phyloP scores from a whole-genome alignment of 2,329 filamentous ascomycete species.

The Ustulina deusta region DNA sequence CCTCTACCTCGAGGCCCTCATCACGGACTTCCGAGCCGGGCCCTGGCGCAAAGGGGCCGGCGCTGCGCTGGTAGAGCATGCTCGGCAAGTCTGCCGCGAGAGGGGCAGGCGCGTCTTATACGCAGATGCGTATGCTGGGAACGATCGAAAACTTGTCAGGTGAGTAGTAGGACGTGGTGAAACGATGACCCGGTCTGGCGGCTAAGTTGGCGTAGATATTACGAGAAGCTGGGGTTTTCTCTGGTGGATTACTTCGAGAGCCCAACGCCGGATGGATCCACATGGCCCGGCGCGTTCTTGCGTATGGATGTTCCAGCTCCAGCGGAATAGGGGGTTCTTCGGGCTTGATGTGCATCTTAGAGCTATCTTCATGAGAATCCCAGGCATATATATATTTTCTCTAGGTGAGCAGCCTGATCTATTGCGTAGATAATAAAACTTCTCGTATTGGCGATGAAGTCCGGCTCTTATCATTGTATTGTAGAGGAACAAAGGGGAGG shows the following conservation, averaged over 20 bases:
- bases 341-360: background rate
- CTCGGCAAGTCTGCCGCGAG: slow-evolving; percentile 22
- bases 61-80: slow-evolving; percentile 29
- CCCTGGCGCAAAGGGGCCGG: slow-evolving; percentile 38
- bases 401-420: background rate
- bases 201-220: slow-evolving; percentile 31
- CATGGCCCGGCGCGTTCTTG: slow-evolving; percentile 23
- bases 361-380: background rate
- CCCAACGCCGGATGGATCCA: slow-evolving; percentile 15
- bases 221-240: slow-evolving; percentile 33
- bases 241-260: slow-evolving; percentile 23
- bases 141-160: slow-evolving; percentile 36
- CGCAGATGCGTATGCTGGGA: slow-evolving; percentile 32
- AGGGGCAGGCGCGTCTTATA: slow-evolving; percentile 24
- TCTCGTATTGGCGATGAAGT: too few relatives aligned
- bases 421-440: background rate
- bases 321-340: background rate
- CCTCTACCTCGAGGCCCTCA: slow-evolving; percentile 37
- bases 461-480: too few relatives aligned
- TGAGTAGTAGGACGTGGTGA: slow-evolving; percentile 24
- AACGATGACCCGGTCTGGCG: background rate
- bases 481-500: too few relatives aligned
- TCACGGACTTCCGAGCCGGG: slow-evolving; percentile 35
- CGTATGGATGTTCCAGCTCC: slow-evolving; percentile 21
- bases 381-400: too few relatives aligned